Conservation (phyloP, 345 rosid genomes). For the Diplotaxis tenuifolia region DNA sequence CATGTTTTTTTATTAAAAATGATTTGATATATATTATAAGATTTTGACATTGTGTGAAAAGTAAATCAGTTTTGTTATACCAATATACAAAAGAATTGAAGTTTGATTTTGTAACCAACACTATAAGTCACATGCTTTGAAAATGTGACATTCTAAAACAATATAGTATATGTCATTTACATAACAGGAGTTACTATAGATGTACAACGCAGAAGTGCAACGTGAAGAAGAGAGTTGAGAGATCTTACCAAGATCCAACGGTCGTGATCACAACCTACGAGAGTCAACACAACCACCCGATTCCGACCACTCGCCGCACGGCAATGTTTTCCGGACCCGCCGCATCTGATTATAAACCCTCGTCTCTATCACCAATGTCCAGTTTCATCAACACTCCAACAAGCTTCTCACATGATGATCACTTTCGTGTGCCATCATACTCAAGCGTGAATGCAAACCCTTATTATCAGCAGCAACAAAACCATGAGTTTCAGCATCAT, state of each 20-base stretch:
- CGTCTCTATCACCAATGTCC: conserved; percentile 11
- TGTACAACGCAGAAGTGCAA: conserved; percentile 88
- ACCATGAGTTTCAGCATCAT: conserved; percentile 35
- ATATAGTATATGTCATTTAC: neutral
- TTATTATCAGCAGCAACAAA: conserved; percentile 32
- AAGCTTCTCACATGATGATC: conserved; percentile 43
- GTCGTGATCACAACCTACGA: conserved; percentile 84
- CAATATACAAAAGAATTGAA: neutral
- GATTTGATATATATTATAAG: too few species aligned
- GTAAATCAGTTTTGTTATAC: neutral
- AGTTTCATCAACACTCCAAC: conserved; percentile 32
- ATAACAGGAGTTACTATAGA: conserved; percentile 79
- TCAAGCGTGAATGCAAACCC: conserved; percentile 25
- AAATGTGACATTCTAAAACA: too few species aligned
- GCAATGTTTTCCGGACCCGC: conserved; percentile 40
- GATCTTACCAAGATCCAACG: conserved; percentile 86
- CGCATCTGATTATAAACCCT: conserved; percentile 18
- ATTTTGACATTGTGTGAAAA: neutral
- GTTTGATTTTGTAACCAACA: neutral
- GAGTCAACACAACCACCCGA: conserved; percentile 82
- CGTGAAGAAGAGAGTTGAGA: conserved; percentile 86
- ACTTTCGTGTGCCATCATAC: conserved; percentile 27
- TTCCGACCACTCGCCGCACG: conserved; percentile 55
- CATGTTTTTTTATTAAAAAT: too few species aligned
- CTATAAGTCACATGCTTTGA: conserved; percentile 13